phyloP scores from a whole-genome alignment of 768 basidiomycete genomes.

The Suillus alpinus region DNA sequence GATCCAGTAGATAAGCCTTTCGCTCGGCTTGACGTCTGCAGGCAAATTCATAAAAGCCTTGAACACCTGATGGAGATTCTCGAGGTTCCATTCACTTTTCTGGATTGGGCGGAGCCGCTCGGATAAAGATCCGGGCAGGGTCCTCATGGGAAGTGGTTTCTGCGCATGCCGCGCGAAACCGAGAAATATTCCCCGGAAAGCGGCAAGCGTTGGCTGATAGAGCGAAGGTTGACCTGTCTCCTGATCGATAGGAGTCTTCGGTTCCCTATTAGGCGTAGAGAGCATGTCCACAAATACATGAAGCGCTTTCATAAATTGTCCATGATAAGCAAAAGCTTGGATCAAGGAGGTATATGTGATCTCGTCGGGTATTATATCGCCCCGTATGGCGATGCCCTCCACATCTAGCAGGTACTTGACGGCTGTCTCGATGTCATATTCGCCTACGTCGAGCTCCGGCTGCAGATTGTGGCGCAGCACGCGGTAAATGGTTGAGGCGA shows the following conservation, averaged over 20 bases:
- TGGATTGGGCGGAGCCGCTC: slow-evolving; percentile 2
- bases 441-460: slow-evolving; percentile 33
- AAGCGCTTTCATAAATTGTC: slow-evolving; percentile 57
- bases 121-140: slow-evolving; percentile 14
- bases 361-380: slow-evolving; percentile 51
- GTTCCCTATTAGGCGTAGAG: slow-evolving; percentile 39
- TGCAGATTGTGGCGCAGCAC: slow-evolving; percentile 53
- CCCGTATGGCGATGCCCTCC: slow-evolving; percentile 44
- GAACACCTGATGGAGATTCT: slow-evolving; percentile 57
- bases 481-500: slow-evolving; percentile 62
- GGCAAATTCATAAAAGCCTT: slow-evolving; percentile 62
- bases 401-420: slow-evolving; percentile 37
- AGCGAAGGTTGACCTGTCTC: slow-evolving; percentile 26
- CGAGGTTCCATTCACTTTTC: slow-evolving; percentile 47
- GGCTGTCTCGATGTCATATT: slow-evolving; percentile 37
- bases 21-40: slow-evolving; percentile 38
- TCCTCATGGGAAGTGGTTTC: slow-evolving; percentile 15
- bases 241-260: slow-evolving; percentile 27
- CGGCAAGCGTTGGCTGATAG: slow-evolving; percentile 45
- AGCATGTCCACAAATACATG: slow-evolving; percentile 68
- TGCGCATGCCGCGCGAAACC: slow-evolving; percentile 66
- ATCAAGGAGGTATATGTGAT: slow-evolving; percentile 69
- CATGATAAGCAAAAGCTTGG: slow-evolving; percentile 69
- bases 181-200: slow-evolving; percentile 72
- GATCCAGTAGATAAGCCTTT: slow-evolving; percentile 60